Evolutionary conservation across 805 yeast genomes (phyloP).

Genomic region (Saturnispora dispora): DNA sequence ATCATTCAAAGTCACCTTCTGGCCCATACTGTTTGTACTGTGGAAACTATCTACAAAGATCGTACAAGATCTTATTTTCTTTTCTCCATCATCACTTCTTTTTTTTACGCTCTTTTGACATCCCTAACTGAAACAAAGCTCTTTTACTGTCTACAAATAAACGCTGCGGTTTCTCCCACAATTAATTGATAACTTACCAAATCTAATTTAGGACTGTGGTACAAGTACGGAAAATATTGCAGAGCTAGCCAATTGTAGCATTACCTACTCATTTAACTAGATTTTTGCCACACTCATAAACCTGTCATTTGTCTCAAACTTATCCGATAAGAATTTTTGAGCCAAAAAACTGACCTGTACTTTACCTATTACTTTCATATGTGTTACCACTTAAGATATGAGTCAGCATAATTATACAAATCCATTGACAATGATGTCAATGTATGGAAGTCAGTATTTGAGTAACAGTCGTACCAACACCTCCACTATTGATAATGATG

Average conservation of each 20-base stretch:
- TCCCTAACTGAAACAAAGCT: neutral
- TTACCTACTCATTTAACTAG: neutral
- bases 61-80: neutral
- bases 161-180: neutral
- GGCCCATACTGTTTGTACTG: neutral
- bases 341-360: neutral
- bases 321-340: neutral
- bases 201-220: neutral
- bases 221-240: neutral
- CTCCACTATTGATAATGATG: neutral
- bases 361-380: neutral
- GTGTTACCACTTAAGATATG: neutral
- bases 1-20: conserved; percentile 6
- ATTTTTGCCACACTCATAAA: neutral
- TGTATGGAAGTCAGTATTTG: neutral
- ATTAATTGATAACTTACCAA: neutral
- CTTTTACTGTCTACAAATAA: neutral
- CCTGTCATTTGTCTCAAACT: neutral
- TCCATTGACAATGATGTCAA: conserved; percentile 23
- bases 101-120: neutral
- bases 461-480: neutral
- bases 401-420: conserved; percentile 1
- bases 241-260: neutral
- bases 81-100: neutral
- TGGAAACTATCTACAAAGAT: neutral